phyloP scores from a whole-genome alignment of 352 stramenopile species.

The Globisporangium okanoganense region DNA sequence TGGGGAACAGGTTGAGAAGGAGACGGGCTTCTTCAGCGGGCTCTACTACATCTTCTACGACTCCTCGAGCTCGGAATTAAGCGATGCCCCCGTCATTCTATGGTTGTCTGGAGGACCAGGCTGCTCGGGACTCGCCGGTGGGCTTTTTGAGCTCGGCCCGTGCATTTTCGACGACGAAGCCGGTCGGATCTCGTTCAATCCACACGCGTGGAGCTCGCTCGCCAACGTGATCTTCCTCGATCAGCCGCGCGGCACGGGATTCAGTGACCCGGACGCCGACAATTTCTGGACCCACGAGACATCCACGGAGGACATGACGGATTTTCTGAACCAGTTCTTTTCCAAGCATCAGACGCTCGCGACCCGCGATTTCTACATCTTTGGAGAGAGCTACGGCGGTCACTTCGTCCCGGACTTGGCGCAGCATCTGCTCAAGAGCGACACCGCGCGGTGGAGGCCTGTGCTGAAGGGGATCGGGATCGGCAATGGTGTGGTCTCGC shows the following conservation, averaged over 20 bases:
- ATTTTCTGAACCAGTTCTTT: slow-evolving; percentile 62
- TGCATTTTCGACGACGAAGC: slow-evolving; percentile 84
- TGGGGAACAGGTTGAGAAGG: slow-evolving; percentile 48
- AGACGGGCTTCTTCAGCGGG: slow-evolving; percentile 56
- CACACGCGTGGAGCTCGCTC: slow-evolving; percentile 92
- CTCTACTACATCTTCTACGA: slow-evolving; percentile 81
- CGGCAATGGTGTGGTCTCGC: slow-evolving; percentile 73
- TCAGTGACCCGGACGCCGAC: slow-evolving; percentile 27
- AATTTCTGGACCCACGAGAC: slow-evolving; percentile 42
- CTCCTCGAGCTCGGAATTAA: slow-evolving; percentile 19
- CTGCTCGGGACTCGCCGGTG: slow-evolving; percentile 91
- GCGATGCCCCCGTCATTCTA: slow-evolving; percentile 84
- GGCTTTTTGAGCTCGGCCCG: slow-evolving; percentile 96
- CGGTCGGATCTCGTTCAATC: slow-evolving; percentile 74
- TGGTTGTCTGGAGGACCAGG: slow-evolving; percentile 97
- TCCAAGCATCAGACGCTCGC: slow-evolving; percentile 29
- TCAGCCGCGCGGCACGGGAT: slow-evolving; percentile 86
- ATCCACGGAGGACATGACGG: slow-evolving; percentile 41
- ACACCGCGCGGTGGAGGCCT: slow-evolving; percentile 22
- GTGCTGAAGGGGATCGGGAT: slow-evolving; percentile 83
- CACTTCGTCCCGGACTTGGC: slow-evolving; percentile 94
- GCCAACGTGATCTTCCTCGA: slow-evolving; percentile 97
- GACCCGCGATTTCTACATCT: slow-evolving; percentile 87
- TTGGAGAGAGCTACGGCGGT: slow-evolving; percentile 93
- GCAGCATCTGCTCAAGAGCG: slow-evolving; percentile 53